Evolutionary conservation across 2,329 filamentous ascomycete species (phyloP), one percentile per base, ranked within the genome.

Genomic region (Apiospora rasikravindrae): DNA sequence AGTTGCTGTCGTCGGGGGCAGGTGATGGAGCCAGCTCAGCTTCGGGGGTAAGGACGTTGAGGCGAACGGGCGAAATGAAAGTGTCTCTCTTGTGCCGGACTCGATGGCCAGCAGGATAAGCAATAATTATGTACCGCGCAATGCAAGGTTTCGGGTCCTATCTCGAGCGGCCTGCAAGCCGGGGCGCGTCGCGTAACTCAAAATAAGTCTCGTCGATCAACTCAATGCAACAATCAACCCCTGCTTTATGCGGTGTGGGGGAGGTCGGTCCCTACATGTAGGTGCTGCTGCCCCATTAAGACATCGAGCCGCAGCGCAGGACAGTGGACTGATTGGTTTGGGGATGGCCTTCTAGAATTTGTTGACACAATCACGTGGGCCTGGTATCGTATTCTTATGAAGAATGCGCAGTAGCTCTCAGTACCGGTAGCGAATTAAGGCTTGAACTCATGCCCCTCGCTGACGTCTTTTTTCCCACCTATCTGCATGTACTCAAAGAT

Each of bases 111-210:
- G 24, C 57, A 64, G 33, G 57, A 64, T 40, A 64, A 64, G 57
- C 57, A 64, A 64, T 64, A 40, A 37, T 40, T 22, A n/a, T 24
- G 51, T 61, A 64, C 57, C 57, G 33, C 11, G 22, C 57, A 64
- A 64, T 64, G 57, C 57, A 64, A 40, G 11, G 57, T 64, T 64
- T 64, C 57, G 57, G 57, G 57, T 40, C 57, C 57, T n/a, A 40
- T 64, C 33, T 29, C n/a, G 57, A 40, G 57, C 57, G 57, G 57
- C 33, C 33, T 24, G 57, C 33, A 40, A 40, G 57, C 57, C 33
- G 33, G 57, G 57, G 57, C 57, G 57, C 57, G 57, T 64, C 57
- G 57, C 57, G 57, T 64, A 64, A 64, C 57, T 64, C 57, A 64
- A 64, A 64, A 61, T n/a, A 37, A 64, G 57, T 40, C 33, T 40